These are phyloP conservation scores for Starmera quercuum DNA, from an alignment of 805 yeast genomes.

Conservation along the genomic window DNA sequence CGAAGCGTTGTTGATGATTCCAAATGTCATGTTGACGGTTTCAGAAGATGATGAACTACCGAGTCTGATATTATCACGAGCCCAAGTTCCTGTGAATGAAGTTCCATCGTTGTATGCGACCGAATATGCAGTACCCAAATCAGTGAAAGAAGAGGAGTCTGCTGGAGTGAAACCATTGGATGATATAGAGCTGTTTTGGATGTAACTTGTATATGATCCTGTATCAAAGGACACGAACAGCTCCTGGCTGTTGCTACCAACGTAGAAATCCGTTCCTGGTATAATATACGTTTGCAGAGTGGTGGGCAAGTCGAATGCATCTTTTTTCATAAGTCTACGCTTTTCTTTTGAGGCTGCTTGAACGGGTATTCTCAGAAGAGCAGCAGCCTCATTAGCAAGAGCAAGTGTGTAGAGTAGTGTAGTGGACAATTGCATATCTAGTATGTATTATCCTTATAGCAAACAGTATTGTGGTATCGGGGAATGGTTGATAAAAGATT, in stretches of 20 bases:
- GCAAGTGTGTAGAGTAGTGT: too few species aligned
- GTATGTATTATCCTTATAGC: too few species aligned
- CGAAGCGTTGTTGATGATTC: conserved; percentile 2
- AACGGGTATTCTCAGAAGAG: conserved; percentile 3
- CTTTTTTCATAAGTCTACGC: background rate
- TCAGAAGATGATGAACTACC: conserved; percentile 2
- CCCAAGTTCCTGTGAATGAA: conserved; percentile 4
- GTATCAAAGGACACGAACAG: conserved; percentile 3
- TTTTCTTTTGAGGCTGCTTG: background rate
- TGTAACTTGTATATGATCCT: conserved; percentile 4
- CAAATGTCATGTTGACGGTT: conserved; percentile 6
- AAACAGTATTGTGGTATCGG: too few species aligned
- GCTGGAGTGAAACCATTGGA: conserved; percentile 1
- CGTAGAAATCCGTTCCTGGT: conserved; percentile 4
- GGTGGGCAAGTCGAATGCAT: background rate
- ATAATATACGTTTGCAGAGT: conserved; percentile 2
- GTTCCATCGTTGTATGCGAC: conserved; percentile 4
- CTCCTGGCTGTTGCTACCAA: conserved; percentile 2
- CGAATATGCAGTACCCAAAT: background rate
- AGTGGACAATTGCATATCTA: too few species aligned
- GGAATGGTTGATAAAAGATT: too few species aligned
- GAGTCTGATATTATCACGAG: conserved; percentile 6
- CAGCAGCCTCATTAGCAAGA: background rate
- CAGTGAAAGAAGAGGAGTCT: background rate
- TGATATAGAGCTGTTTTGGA: conserved; percentile 2